Conservation (phyloP, 2,329 filamentous ascomycete species). For the Fusarium keratoplasticum region DNA sequence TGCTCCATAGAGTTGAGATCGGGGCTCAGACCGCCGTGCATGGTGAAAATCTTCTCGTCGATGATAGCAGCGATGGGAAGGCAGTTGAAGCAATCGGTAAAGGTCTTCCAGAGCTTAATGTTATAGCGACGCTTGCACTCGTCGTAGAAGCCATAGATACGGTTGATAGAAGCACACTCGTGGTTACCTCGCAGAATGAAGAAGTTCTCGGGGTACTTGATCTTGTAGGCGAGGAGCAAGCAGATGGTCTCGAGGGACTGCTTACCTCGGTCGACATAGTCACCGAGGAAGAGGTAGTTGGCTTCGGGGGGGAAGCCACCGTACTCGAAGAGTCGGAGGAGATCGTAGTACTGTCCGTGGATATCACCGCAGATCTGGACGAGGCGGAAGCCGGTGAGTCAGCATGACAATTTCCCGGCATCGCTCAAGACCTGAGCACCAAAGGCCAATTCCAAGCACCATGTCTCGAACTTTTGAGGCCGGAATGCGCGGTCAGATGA, state of each 20-base stretch:
- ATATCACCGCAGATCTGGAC: slow-evolving; percentile 97
- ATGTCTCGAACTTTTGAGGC: slow-evolving; percentile 3
- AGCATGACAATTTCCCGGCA: slow-evolving; percentile 18
- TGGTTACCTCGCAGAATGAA: slow-evolving; percentile 99
- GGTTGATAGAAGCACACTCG: slow-evolving; percentile 98
- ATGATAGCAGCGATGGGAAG: slow-evolving; percentile 98
- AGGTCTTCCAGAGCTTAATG: slow-evolving; percentile 99
- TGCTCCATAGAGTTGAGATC: slow-evolving; percentile 99
- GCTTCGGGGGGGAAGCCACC: slow-evolving; percentile 99
- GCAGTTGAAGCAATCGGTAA: slow-evolving; percentile 99
- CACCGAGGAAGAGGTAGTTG: slow-evolving; percentile 99
- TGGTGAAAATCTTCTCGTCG: slow-evolving; percentile 99
- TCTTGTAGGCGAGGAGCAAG: slow-evolving; percentile 97
- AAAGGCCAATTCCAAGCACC: background rate
- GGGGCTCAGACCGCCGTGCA: slow-evolving; percentile 97
- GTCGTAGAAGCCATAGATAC: slow-evolving; percentile 99
- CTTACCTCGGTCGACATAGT: slow-evolving; percentile 99
- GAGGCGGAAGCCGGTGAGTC: slow-evolving; percentile 27
- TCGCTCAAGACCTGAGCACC: background rate
- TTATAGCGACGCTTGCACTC: slow-evolving; percentile 99
- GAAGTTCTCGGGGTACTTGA: slow-evolving; percentile 99
- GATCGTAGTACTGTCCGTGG: slow-evolving; percentile 98
- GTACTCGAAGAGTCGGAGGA: slow-evolving; percentile 97
- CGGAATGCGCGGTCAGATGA: slow-evolving; percentile 5
- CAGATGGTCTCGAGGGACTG: slow-evolving; percentile 99